Conservation (phyloP, 2,329 filamentous ascomycete species). For the Pseudofabraea citricarpa region DNA sequence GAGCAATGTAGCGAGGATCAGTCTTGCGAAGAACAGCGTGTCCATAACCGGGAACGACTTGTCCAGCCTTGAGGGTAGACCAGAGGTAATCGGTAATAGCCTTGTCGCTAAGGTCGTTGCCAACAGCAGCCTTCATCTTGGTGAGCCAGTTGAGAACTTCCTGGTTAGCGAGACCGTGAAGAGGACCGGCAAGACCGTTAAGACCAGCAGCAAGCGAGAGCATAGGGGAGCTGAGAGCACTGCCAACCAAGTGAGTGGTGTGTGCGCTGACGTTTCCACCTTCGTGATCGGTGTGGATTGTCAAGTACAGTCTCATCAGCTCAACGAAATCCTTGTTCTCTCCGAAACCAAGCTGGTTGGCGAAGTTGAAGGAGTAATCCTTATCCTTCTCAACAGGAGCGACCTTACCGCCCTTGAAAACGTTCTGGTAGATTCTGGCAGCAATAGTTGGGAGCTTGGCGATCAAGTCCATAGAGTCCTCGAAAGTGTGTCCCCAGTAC, state of each 20-base stretch:
- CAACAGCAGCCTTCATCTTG: constrained; percentile 95
- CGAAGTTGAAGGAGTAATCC: constrained; percentile 99
- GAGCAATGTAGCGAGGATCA: constrained; percentile 96
- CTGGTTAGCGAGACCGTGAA: constrained; percentile 99
- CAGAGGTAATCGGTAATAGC: constrained; percentile 98
- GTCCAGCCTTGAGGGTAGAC: constrained; percentile 91
- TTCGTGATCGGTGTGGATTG: constrained; percentile 99
- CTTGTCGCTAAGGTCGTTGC: constrained; percentile 92
- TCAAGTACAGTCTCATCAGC: constrained; percentile 97
- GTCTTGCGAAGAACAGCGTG: constrained; percentile 99
- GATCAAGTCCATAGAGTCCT: constrained; percentile 99
- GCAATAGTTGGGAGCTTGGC: constrained; percentile 99
- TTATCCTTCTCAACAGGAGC: constrained; percentile 95
- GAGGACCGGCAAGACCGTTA: constrained; percentile 95
- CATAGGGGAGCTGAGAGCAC: constrained; percentile 94
- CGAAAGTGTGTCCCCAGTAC: constrained; percentile 99
- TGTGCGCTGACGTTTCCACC: constrained; percentile 98
- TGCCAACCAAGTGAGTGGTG: constrained; percentile 97
- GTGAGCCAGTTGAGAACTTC: constrained; percentile 98
- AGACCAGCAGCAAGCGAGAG: constrained; percentile 94
- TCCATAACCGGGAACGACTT: constrained; percentile 96
- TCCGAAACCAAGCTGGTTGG: constrained; percentile 97
- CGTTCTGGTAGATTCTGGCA: constrained; percentile 98
- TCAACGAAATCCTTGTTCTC: constrained; percentile 96
- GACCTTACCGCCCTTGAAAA: constrained; percentile 99